Conservation (phyloP, 768 basidiomycete species). For the Lentinula detonsa region DNA sequence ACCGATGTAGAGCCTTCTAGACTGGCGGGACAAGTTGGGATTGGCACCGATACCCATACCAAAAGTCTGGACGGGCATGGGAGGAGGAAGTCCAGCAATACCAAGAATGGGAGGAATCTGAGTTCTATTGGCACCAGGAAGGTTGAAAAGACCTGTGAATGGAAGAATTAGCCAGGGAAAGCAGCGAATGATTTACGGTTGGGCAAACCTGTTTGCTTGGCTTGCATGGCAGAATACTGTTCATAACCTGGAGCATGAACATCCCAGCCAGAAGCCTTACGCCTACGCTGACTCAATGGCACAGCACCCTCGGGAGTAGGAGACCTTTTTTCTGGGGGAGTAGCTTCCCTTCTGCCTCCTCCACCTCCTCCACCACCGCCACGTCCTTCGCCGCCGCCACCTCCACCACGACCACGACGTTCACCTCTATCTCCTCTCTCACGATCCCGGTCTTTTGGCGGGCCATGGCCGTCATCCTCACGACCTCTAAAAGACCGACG, state of each 20-base stretch:
- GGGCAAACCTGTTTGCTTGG: constrained; percentile 89
- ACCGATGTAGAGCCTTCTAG: constrained; percentile 93
- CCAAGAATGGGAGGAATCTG: constrained; percentile 80
- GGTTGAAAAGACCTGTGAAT: constrained; percentile 81
- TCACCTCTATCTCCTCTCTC: constrained; percentile 27
- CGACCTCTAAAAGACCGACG: constrained; percentile 39
- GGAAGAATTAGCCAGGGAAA: constrained; percentile 7
- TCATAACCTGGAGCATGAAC: constrained; percentile 95
- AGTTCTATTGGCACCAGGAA: constrained; percentile 90
- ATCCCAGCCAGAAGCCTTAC: constrained; percentile 94
- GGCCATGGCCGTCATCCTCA: constrained; percentile 31
- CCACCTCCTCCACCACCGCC: constrained; percentile 25
- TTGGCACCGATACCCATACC: constrained; percentile 84
- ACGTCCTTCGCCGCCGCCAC: constrained; percentile 31
- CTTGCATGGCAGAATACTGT: constrained; percentile 90
- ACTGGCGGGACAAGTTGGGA: constrained; percentile 88
- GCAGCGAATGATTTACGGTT: background rate
- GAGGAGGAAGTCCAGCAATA: constrained; percentile 76
- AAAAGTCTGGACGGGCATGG: constrained; percentile 78
- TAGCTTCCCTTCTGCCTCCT: constrained; percentile 20
- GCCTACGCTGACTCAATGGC: constrained; percentile 78
- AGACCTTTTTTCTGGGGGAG: constrained; percentile 67
- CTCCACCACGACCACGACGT: constrained; percentile 33
- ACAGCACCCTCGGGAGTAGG: constrained; percentile 86
- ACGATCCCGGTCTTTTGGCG: constrained; percentile 14